Percentiles rank a stretch among this genome's conserved stretches.
Evolutionary conservation across 495 filamentous ascomycete genomes (phyloP).

Genomic region (Xylaria castorea): DNA sequence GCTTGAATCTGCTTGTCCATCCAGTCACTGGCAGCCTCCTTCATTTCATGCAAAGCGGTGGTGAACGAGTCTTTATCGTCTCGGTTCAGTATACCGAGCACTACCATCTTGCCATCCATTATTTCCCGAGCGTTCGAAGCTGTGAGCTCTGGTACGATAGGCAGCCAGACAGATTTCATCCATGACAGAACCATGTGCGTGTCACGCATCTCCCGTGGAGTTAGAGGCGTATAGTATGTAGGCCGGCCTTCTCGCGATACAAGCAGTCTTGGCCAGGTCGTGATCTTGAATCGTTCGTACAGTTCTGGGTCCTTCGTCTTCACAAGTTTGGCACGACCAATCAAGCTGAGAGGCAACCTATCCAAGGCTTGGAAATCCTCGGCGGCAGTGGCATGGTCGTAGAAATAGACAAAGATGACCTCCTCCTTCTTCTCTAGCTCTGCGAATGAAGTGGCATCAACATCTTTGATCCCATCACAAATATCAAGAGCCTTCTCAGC

Average conservation of each 20-base stretch:
- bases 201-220: slow-evolving; percentile 90
- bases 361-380: slow-evolving; percentile 93
- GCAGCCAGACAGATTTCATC: slow-evolving; percentile 97
- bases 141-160: slow-evolving; percentile 95
- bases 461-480: slow-evolving; percentile 76
- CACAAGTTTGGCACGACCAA: slow-evolving; percentile 90
- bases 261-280: slow-evolving; percentile 89
- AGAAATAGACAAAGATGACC: slow-evolving; percentile 96
- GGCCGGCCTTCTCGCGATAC: slow-evolving; percentile 88
- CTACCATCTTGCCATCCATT: slow-evolving; percentile 91
- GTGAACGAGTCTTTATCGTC: slow-evolving; percentile 80
- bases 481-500: slow-evolving; percentile 85
- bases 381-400: slow-evolving; percentile 88
- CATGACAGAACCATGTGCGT: slow-evolving; percentile 78
- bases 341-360: slow-evolving; percentile 79
- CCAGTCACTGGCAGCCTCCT: slow-evolving; percentile 94
- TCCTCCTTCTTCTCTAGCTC: slow-evolving; percentile 91
- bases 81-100: slow-evolving; percentile 85
- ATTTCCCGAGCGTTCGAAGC: slow-evolving; percentile 90
- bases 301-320: slow-evolving; percentile 80
- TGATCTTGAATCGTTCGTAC: slow-evolving; percentile 86
- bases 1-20: slow-evolving; percentile 92
- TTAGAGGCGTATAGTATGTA: slow-evolving; percentile 83
- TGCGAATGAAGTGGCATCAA: slow-evolving; percentile 77
- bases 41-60: slow-evolving; percentile 83